Evolutionary conservation across 192 early-diverging fungal genomes (phyloP), one percentile per base, ranked within the genome.

Genomic region (Rhizophagus prolifer): DNA sequence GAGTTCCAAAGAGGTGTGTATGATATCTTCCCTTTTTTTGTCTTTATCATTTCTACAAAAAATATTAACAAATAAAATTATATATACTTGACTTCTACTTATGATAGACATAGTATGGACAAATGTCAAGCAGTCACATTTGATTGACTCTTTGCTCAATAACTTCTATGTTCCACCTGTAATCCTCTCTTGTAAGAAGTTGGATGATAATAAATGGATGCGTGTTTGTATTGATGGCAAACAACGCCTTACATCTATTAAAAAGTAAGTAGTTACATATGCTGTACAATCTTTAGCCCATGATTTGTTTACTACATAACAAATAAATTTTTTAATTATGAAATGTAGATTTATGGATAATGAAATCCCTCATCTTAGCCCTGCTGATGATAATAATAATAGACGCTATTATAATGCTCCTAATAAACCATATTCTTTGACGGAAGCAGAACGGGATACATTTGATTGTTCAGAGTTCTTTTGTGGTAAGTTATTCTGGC

Each of bases 161-260:
- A 81, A 81, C 47, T 81, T 71, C 38, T 81, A 81, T 68, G 46
- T 81, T 19, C 80, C 80, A 26, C 80, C 80, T 13, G n/a, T 81
- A 19, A 63, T 81, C 36, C 72, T 81, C 46, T 66, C 76, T 14
- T 64, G 68, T 21, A 77, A 75, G n/a, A 76, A 66, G 62, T 23
- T 61, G 6, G 70, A 70, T 23, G 38, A 28, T 66, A 65, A 69
- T 38, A 30, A 70, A 19, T 64, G 58, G 31, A 70, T 81, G 38
- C 66, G 74, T 30, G 76, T 81, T 16, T 77, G 75, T 31, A 77
- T 81, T 59, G 80, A 81, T 66, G 80, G 80, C 21, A 78, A 81
- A 41, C 76, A 81, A 58, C 66, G 76, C 7, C 72, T 78, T 10
- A 78, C 80, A 6, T 74, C 80, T 12, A 78, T 81, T 44, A 31